A percentile compares a stretch with the other conserved stretches of the same genome.
phyloP scores from a whole-genome alignment of 805 yeast genomes.

The Candida montana region DNA sequence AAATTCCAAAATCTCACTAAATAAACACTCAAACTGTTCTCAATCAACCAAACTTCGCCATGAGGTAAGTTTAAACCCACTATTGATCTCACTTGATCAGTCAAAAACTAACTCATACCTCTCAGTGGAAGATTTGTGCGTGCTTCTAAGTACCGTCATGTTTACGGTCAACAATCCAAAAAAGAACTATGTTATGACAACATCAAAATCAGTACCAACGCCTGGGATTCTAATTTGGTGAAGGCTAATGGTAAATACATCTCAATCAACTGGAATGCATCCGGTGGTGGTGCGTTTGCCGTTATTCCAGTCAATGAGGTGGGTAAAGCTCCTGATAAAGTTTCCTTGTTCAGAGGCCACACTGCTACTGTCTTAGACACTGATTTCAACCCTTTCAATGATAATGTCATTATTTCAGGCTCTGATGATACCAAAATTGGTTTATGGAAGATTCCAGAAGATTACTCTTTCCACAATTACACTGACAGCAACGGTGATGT shows the following conservation, averaged over 20 bases:
- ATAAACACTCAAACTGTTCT: too few relatives aligned
- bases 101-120: too few relatives aligned
- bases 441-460: constrained; percentile 83
- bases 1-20: too few relatives aligned
- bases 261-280: constrained; percentile 86
- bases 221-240: constrained; percentile 92
- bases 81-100: too few relatives aligned
- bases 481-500: constrained; percentile 49
- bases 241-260: constrained; percentile 82
- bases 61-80: neutral
- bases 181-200: constrained; percentile 41
- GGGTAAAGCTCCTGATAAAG: constrained; percentile 91
- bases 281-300: constrained; percentile 98
- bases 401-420: constrained; percentile 65
- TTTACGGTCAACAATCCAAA: constrained; percentile 81
- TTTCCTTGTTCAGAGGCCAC: constrained; percentile 93
- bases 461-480: constrained; percentile 65
- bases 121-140: constrained; percentile 82
- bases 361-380: constrained; percentile 94
- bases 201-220: constrained; percentile 75
- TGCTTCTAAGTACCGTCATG: constrained; percentile 95
- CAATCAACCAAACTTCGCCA: neutral
- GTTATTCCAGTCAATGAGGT: constrained; percentile 80
- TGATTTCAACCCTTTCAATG: constrained; percentile 89
- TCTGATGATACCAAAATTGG: constrained; percentile 80